Conservation (phyloP, 2,329 filamentous ascomycete genomes). For the Davidsoniella neocaledoniae region DNA sequence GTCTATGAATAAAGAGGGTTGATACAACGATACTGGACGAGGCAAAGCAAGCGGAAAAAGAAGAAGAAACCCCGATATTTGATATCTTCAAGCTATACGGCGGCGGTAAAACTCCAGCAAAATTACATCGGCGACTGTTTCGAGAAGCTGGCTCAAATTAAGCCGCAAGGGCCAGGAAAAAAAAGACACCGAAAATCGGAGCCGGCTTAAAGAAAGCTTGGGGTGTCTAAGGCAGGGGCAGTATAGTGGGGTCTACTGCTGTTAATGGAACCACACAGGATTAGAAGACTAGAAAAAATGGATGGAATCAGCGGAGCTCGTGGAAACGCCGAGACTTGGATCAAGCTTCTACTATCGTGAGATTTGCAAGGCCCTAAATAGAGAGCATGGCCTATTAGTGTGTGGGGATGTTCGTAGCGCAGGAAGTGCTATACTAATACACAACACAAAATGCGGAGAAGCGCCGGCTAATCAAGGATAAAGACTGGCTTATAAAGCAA, state of each 20-base stretch:
- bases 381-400: too few species aligned
- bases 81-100: not conserved
- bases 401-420: too few species aligned
- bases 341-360: too few species aligned
- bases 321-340: too few species aligned
- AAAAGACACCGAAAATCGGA: constrained; percentile 12
- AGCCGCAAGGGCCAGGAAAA: not conserved
- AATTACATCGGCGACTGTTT: not conserved
- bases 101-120: not conserved
- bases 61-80: not conserved
- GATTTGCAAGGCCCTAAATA: too few species aligned
- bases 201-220: not conserved
- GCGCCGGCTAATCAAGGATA: too few species aligned
- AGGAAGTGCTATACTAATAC: too few species aligned
- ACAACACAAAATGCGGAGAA: too few species aligned
- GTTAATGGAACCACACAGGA: too few species aligned
- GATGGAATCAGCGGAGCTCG: too few species aligned
- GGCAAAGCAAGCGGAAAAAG: not conserved
- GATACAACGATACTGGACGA: not conserved
- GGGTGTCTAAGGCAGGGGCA: not conserved
- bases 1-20: not conserved
- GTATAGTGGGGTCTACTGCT: not conserved
- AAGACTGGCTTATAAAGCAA: too few species aligned
- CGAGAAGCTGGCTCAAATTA: not conserved
- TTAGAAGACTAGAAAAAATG: too few species aligned